phyloP scores from a whole-genome alignment of 108 stramenopile genomes.

The Seminavis robusta region DNA sequence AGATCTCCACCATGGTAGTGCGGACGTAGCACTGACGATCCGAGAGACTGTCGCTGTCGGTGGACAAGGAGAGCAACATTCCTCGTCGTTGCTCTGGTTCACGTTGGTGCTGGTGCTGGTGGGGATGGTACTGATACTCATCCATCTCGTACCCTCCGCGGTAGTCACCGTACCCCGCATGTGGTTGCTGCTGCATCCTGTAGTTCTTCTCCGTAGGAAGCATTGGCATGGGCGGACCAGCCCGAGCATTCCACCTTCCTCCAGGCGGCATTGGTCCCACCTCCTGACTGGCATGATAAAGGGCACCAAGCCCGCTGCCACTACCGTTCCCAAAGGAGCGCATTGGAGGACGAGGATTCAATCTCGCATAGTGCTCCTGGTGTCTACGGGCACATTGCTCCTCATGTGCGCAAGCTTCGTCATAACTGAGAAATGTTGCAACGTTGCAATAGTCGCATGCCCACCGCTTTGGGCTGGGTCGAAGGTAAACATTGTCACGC shows the following conservation, averaged over 20 bases:
- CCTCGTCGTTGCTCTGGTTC: constrained; percentile 24
- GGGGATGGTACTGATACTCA: constrained; percentile 19
- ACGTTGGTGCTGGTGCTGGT: constrained; percentile 20
- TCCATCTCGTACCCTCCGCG: constrained; percentile 12
- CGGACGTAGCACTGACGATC: constrained; percentile 88
- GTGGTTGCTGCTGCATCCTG: constrained; percentile 5
- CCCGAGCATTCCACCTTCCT: constrained; percentile 21
- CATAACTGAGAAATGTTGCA: constrained; percentile 72
- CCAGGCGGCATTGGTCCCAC: constrained; percentile 26
- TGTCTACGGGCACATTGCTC: constrained; percentile 52
- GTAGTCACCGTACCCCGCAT: constrained; percentile 4
- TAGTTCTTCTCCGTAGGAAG: constrained; percentile 29
- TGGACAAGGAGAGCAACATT: constrained; percentile 63
- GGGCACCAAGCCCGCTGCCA: constrained; percentile 21
- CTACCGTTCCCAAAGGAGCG: neutral
- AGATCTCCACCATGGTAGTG: constrained; percentile 79
- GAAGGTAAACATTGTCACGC: neutral
- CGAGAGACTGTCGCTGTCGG: constrained; percentile 69
- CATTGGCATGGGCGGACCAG: constrained; percentile 42
- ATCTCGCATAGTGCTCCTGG: constrained; percentile 9
- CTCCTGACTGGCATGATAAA: constrained; percentile 40
- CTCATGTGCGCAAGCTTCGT: constrained; percentile 83
- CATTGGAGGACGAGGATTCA: constrained; percentile 6
- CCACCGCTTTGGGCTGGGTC: constrained; percentile 51
- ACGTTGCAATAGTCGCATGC: constrained; percentile 80